Evolutionary conservation across 2,329 filamentous ascomycete species (phyloP), one percentile per base, ranked within the genome.

Genomic region (Penicillium sp.): DNA sequence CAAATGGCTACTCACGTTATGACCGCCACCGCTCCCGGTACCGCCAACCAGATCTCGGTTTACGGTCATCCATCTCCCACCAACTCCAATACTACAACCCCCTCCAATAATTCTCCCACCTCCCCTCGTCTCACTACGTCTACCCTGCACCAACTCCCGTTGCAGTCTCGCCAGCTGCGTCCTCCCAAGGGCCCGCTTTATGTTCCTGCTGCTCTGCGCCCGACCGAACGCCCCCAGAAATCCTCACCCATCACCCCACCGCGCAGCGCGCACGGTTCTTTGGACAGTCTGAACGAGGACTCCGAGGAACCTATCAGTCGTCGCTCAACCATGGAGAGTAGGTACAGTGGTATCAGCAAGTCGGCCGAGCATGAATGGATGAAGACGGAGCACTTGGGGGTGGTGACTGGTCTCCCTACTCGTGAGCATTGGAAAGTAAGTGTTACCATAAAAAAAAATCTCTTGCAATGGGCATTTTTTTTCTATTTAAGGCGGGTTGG

Each of bases 361-460:
- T 69, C 81, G 49, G 76, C 79, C 48, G 80, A 80, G 64, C 77
- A 83, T 55, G 80, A 83, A 60, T 82, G 79, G 77, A 76, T 79
- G 66, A 79, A 80, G 57, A 76, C 77, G 48, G 77, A 79, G 56
- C 79, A 82, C 41, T 72, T 84, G 48, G 83, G 83, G 22, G 77
- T 80, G 45, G 81, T 86, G 4, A 83, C 82, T 14, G 85, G 85
- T 5, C 77, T 79, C 19, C 85, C 86, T 4, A 87, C 84, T 7
- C 79, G 81, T 57, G 84, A 85, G 57, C 86, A 88, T 72, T 88
- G 86, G 86, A 86, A 88, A 80, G 83, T 85, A 75, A 71, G 81
- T 29, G 1, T 19, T 13, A 33, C 5, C 9, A 4, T n/a, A n/a
- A n/a, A n/a, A n/a, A n/a, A 26, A 41, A 29, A 26, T 21, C 8